A percentile compares a stretch with the other conserved stretches of the same genome.
Conservation (phyloP, 1,284 basidiomycete genomes). For the Ustilago bromivora region DNA sequence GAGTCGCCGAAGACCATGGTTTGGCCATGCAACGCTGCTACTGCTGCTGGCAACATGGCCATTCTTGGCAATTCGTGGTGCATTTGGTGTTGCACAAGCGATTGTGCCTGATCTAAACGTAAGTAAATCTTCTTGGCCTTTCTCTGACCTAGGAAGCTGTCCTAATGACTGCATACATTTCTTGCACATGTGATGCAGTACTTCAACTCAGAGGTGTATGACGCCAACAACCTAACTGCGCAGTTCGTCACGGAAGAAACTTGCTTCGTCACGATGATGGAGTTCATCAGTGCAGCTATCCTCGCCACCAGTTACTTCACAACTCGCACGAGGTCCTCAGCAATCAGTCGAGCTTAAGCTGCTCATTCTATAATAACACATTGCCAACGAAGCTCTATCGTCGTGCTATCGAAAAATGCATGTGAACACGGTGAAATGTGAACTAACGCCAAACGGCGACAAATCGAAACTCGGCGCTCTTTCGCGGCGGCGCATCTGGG, state of each 20-base stretch:
- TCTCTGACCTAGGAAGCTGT: neutral
- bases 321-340: slow-evolving; percentile 1
- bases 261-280: slow-evolving; percentile 45
- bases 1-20: slow-evolving; percentile 21
- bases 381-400: neutral
- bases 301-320: slow-evolving; percentile 34
- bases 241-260: slow-evolving; percentile 36
- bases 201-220: slow-evolving; percentile 38
- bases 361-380: neutral
- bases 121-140: neutral
- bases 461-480: slow-evolving; percentile 43
- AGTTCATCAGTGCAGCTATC: slow-evolving; percentile 40
- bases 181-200: slow-evolving; percentile 15
- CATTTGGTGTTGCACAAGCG: slow-evolving; percentile 42
- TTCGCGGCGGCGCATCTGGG: slow-evolving; percentile 24
- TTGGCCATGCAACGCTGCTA: slow-evolving; percentile 30
- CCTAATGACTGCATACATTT: neutral
- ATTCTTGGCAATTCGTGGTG: slow-evolving; percentile 39
- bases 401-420: neutral
- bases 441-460: slow-evolving; percentile 34
- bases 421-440: neutral
- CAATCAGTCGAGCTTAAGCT: neutral
- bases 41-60: slow-evolving; percentile 47
- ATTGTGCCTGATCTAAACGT: slow-evolving; percentile 33
- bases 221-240: slow-evolving; percentile 18